These are phyloP conservation scores for Zymoseptoria pseudotritici DNA, from an alignment of 2,329 filamentous ascomycete species.

Conservation along the genomic window DNA sequence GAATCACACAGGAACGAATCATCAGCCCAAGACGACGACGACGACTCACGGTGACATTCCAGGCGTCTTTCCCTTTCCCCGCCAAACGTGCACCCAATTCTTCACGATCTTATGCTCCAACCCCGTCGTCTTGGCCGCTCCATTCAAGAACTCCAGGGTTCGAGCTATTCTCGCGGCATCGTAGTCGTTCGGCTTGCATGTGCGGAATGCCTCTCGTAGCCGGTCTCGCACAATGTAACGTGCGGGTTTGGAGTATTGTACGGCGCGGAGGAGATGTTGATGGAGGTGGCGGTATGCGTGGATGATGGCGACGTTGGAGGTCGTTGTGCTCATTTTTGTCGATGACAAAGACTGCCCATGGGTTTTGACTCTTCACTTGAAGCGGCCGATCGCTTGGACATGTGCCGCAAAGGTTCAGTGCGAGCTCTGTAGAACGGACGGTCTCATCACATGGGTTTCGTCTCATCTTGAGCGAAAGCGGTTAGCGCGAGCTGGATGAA, in stretches of 20 bases:
- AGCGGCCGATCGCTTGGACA: not conserved
- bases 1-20: not conserved
- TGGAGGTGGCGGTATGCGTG: slow-evolving; percentile 59
- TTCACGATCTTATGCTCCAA: slow-evolving; percentile 66
- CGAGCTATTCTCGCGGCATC: slow-evolving; percentile 50
- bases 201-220: slow-evolving; percentile 52
- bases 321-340: slow-evolving; percentile 6
- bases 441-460: not conserved
- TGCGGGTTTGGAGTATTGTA: slow-evolving; percentile 63
- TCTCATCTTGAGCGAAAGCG: not conserved
- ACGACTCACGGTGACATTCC: not conserved
- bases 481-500: not conserved
- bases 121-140: slow-evolving; percentile 56
- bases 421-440: not conserved
- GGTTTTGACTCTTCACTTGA: not conserved
- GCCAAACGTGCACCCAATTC: slow-evolving; percentile 53
- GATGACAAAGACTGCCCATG: not conserved
- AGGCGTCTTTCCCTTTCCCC: slow-evolving; percentile 29
- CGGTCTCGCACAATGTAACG: slow-evolving; percentile 51
- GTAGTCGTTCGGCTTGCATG: slow-evolving; percentile 39
- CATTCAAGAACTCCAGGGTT: slow-evolving; percentile 63
- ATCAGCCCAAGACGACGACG: not conserved
- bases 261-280: slow-evolving; percentile 58
- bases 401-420: not conserved
- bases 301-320: slow-evolving; percentile 10